A percentile compares a stretch with the other conserved stretches of the same genome.
These are phyloP conservation scores for Dictyostelium brefeldianum DNA, from an alignment of 78 protist genomes.

Conservation along the genomic window DNA sequence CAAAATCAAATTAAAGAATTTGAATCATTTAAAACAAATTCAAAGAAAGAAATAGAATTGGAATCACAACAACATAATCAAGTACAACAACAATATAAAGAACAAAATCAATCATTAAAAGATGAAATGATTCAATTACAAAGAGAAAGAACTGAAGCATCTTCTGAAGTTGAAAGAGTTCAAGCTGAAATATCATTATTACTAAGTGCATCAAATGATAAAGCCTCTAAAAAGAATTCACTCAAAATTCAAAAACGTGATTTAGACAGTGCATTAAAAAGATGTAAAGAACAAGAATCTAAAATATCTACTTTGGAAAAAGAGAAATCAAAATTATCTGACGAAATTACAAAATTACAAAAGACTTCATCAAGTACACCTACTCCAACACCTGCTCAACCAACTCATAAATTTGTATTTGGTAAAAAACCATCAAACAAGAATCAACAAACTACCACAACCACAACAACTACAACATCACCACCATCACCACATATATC, in stretches of 20 bases:
- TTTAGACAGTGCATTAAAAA: conserved; percentile 15
- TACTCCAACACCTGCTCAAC: no score
- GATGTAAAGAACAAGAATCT: conserved; percentile 39
- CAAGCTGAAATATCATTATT: conserved; percentile 19
- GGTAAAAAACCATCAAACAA: conserved; percentile 36
- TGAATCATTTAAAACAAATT: neutral
- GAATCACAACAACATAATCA: neutral
- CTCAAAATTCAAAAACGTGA: neutral
- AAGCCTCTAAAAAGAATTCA: neutral
- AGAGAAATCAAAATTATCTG: conserved; percentile 40
- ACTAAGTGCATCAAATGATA: neutral
- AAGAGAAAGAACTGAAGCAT: conserved; percentile 20
- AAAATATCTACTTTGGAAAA: conserved; percentile 33
- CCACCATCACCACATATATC: neutral
- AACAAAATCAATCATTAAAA: neutral
- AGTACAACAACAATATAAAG: no score
- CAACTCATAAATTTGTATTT: conserved; percentile 27
- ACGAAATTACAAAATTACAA: conserved; percentile 21
- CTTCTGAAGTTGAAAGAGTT: neutral
- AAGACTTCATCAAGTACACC: neutral
- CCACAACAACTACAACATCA: conserved; percentile 2
- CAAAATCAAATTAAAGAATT: neutral
- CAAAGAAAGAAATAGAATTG: neutral
- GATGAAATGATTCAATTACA: neutral
- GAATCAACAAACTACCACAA: neutral